Evolutionary conservation across 176 grass and related monocot species (phyloP).

Genomic region (Oryza meyeriana): DNA sequence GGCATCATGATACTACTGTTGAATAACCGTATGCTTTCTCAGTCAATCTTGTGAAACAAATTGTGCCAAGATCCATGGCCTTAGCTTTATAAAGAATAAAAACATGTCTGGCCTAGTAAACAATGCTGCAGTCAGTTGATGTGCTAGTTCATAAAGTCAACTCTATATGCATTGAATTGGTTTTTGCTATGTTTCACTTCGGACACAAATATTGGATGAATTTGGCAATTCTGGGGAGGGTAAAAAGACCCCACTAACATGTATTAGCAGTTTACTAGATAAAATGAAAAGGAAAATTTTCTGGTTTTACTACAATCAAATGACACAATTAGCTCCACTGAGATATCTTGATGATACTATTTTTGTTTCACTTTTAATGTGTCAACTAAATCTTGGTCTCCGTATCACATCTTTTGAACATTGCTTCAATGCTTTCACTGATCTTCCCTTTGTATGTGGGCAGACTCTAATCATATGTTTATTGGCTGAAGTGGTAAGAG

Average conservation of each 20-base stretch:
- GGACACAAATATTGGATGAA: neutral
- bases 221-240: neutral
- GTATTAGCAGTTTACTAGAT: constrained; percentile 3
- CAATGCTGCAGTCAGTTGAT: neutral
- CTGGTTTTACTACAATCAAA: neutral
- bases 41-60: neutral
- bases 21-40: neutral
- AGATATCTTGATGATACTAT: neutral
- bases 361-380: neutral
- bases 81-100: neutral
- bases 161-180: neutral
- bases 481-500: constrained; percentile 75
- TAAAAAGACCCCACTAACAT: neutral
- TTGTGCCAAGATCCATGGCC: neutral
- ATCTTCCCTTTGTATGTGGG: constrained; percentile 10
- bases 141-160: neutral
- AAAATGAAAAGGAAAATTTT: neutral
- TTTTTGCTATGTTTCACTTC: neutral
- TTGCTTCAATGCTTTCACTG: constrained; percentile 19
- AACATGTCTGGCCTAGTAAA: neutral
- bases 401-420: neutral
- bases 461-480: constrained; percentile 76
- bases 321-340: neutral
- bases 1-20: neutral
- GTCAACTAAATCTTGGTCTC: neutral